phyloP scores from a whole-genome alignment of 164 flowering plant species.

The Vitis riparia region DNA sequence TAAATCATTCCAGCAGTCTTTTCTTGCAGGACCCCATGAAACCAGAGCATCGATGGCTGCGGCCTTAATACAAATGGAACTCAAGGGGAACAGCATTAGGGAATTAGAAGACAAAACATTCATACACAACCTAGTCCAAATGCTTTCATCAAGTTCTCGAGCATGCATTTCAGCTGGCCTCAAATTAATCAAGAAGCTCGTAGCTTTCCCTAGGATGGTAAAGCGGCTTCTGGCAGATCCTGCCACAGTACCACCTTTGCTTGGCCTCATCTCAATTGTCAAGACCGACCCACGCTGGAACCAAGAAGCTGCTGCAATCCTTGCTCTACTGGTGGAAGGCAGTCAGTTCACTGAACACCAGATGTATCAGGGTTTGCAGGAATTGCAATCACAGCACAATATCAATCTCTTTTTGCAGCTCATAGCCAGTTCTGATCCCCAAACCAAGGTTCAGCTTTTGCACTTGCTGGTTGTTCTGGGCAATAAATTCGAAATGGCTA shows the following conservation, averaged over 20 bases:
- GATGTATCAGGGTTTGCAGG: slow-evolving; percentile 18
- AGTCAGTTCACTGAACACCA: slow-evolving; percentile 6
- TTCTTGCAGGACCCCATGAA: slow-evolving; percentile 20
- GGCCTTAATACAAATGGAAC: slow-evolving; percentile 22
- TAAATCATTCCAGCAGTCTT: background rate
- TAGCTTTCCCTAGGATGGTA: slow-evolving; percentile 17
- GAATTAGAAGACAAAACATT: slow-evolving; percentile 19
- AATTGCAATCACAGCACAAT: slow-evolving; percentile 24
- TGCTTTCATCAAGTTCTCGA: slow-evolving; percentile 23
- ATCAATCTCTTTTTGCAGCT: slow-evolving; percentile 18
- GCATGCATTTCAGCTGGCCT: slow-evolving; percentile 21
- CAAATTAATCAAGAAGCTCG: slow-evolving; percentile 22
- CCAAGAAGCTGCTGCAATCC: slow-evolving; percentile 23
- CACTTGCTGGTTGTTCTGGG: slow-evolving; percentile 19
- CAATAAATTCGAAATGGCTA: slow-evolving; percentile 15
- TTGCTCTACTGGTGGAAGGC: slow-evolving; percentile 16
- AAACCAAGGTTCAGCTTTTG: slow-evolving; percentile 15
- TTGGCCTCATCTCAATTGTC: slow-evolving; percentile 13
- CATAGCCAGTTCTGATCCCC: slow-evolving; percentile 12
- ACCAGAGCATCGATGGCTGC: slow-evolving; percentile 21
- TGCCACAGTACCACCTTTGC: slow-evolving; percentile 17
- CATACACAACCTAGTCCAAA: slow-evolving; percentile 20
- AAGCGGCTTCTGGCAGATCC: slow-evolving; percentile 16
- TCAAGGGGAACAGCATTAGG: slow-evolving; percentile 15
- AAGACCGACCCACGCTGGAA: slow-evolving; percentile 15